Percentiles rank a stretch among this genome's conserved stretches.
Conservation (phyloP, 2,329 filamentous ascomycete species). For the Podosphaera xanthii region DNA sequence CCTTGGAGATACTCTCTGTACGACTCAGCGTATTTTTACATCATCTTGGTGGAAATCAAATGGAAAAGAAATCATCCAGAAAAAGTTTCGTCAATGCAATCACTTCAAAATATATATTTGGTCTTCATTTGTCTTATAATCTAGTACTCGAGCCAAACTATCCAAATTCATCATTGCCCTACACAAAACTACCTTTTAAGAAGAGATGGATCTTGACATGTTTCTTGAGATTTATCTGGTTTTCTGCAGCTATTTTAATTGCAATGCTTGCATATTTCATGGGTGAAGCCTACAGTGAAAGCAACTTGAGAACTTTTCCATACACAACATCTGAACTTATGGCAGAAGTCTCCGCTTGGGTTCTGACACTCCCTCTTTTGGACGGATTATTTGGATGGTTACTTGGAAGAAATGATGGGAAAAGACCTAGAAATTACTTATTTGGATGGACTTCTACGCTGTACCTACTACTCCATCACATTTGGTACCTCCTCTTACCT, state of each 20-base stretch:
- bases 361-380: conserved; percentile 39
- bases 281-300: conserved; percentile 46
- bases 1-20: conserved; percentile 35
- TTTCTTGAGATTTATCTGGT: conserved; percentile 48
- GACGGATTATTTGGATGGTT: conserved; percentile 45
- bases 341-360: conserved; percentile 48
- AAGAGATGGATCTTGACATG: conserved; percentile 36
- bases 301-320: conserved; percentile 42
- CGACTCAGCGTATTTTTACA: conserved; percentile 45
- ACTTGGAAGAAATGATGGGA: conserved; percentile 38
- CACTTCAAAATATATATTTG: conserved; percentile 15
- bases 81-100: conserved; percentile 20
- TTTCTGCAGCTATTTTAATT: conserved; percentile 38
- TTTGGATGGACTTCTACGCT: conserved; percentile 49
- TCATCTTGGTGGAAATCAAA: conserved; percentile 43
- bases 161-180: conserved; percentile 3
- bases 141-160: conserved; percentile 12
- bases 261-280: conserved; percentile 42
- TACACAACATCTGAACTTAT: conserved; percentile 44
- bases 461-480: conserved; percentile 19
- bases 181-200: conserved; percentile 8
- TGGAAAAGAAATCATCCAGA: conserved; percentile 23
- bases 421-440: conserved; percentile 46
- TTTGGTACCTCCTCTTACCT: not conserved
- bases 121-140: conserved; percentile 14